Evolutionary conservation across 495 filamentous ascomycete genomes (phyloP), one percentile per base, ranked within the genome.

Genomic region (Geoglossum glabrum): DNA sequence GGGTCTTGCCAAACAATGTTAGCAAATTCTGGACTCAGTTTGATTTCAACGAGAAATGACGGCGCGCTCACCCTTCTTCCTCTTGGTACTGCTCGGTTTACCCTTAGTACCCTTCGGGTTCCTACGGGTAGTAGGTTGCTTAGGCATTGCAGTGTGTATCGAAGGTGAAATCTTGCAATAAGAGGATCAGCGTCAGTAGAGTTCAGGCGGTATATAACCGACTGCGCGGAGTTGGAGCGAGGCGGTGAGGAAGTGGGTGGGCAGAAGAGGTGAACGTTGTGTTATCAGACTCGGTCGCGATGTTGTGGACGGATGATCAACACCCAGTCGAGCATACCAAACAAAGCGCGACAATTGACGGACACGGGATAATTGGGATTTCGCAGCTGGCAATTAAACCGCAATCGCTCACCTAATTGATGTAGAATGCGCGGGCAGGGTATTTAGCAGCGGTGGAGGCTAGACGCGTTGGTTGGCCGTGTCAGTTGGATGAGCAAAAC

Each of bases 61-160:
- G 61, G 9, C 15, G 21, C 10, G 72, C 79, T 64, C 74, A 87
- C 85, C 86, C 79, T 89, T 89, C 84, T 88, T 90, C 77, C 82
- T 85, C 76, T 85, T 84, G 62, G 68, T 68, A 40, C n/a, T n/a
- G n/a, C n/a, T n/a, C n/a, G n/a, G n/a, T n/a, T 70, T 70, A 15
- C 58, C 61, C 59, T 70, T 69, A 57, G 63, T n/a, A n/a, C n/a
- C 59, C 61, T 68, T 68, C n/a, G n/a, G n/a, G 63, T 60, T 55
- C 45, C 50, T 38, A 47, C 58, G 65, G 59, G 66, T 64, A 72
- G 81, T 82, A 69, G 70, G 67, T 72, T 81, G 81, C 76, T 87
- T 86, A 69, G 84, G 83, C 85, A 90, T 90, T 17, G 11, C 40
- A 54, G 30, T 28, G 25, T 52, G 19, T 45, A 45, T 45, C 40